Base-by-base conservation (phyloP, 768 basidiomycete species). In the Lentinula lateritia region DNA sequence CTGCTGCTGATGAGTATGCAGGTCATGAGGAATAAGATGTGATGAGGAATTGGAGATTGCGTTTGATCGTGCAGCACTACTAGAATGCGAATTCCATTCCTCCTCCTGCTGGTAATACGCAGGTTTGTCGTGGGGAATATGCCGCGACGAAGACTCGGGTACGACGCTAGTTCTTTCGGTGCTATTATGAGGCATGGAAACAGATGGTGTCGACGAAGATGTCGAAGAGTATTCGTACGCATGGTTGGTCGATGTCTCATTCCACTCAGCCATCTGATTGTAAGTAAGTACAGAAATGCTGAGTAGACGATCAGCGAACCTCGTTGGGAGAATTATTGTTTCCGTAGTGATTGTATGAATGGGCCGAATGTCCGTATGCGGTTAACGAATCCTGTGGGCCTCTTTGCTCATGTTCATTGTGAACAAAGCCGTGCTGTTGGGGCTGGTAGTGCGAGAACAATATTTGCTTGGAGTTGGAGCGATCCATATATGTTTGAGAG, bases 401-500 rank as follows among this genome's bases (percentile, higher is more conserved):
- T 32, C 34, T 41, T 28, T 58, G 56, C 5, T 55, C 38, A 20
- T 53, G 35, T 12, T 13, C 35, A 41, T 60, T 60, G 10, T 12
- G 59, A n/a, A 71, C 71, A 52, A 80, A 80, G 6, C 69, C 73
- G 34, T 73, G 76, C 39, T 76, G 76, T 36, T 76, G 72, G 13
- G 80, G 80, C 63, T 80, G 80, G 61, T 80, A 81, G 65, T 81
- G 80, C 41, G 74, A 78, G 66, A 81, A 81, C 2, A 79, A 74
- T 56, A 80, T 75, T 6, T 50, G 50, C 38, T 63, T 63, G 8
- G 46, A 18, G 18, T 23, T 28, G 23, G 61, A n/a, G 35, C 36
- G 39, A 42, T 34, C 48, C 8, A 35, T 12, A 9, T 60, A 13
- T 3, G 58, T 5, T 38, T 55, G 53, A 18, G 45, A 10, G 6